Percentiles rank a stretch among this genome's conserved stretches.
Evolutionary conservation across 2,329 filamentous ascomycete genomes (phyloP).

Genomic region (Colletotrichum navitas): DNA sequence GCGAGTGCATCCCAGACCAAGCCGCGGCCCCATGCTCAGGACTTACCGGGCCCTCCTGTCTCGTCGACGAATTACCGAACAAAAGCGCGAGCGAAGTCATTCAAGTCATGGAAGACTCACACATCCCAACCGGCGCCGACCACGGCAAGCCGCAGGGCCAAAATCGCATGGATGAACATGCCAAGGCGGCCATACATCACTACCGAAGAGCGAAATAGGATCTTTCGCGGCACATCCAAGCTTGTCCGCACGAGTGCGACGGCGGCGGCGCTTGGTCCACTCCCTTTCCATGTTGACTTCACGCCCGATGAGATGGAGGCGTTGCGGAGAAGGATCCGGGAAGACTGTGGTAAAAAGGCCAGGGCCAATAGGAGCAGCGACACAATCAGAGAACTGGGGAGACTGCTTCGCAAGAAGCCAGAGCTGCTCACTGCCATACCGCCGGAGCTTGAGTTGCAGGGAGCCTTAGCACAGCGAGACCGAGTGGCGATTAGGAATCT

Average conservation of each 20-base stretch:
- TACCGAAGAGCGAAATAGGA: constrained; percentile 37
- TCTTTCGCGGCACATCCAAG: constrained; percentile 42
- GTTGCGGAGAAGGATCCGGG: constrained; percentile 37
- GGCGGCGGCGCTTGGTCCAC: constrained; percentile 20
- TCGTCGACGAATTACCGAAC: constrained; percentile 38
- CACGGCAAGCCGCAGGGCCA: constrained; percentile 10
- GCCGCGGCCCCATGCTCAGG: neutral
- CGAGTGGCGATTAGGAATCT: constrained; percentile 53
- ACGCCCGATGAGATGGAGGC: constrained; percentile 53
- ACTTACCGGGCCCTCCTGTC: neutral
- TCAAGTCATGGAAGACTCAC: constrained; percentile 41
- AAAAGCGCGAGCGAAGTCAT: constrained; percentile 42
- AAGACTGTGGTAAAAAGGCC: constrained; percentile 15
- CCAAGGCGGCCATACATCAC: constrained; percentile 46
- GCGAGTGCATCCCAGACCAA: neutral
- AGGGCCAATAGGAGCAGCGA: constrained; percentile 11
- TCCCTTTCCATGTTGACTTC: constrained; percentile 62
- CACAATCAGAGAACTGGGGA: constrained; percentile 42
- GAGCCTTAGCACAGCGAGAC: constrained; percentile 46
- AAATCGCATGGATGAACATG: constrained; percentile 37
- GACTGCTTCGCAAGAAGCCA: constrained; percentile 39
- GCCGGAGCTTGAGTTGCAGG: constrained; percentile 37
- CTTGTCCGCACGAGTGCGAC: constrained; percentile 32
- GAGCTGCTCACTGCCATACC: constrained; percentile 31
- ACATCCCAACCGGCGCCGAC: neutral